phyloP scores from a whole-genome alignment of 805 yeast genomes.

The Komagataella ulmi region DNA sequence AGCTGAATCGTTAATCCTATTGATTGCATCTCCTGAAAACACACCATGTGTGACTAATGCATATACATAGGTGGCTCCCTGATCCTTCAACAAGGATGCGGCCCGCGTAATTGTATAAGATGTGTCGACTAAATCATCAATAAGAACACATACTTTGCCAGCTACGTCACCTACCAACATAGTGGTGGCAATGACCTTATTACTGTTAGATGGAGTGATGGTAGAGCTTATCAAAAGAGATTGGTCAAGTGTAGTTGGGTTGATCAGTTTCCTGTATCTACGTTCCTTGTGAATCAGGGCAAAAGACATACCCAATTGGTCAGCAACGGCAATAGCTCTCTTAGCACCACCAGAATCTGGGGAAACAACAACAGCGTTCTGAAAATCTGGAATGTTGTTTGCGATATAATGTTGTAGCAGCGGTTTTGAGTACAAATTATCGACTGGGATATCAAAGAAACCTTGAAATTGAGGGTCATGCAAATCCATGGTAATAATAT shows the following conservation, averaged over 20 bases:
- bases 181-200: constrained; percentile 51
- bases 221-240: constrained; percentile 5
- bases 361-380: constrained; percentile 81
- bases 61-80: constrained; percentile 79
- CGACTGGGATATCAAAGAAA: constrained; percentile 92
- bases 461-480: constrained; percentile 99
- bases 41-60: constrained; percentile 90
- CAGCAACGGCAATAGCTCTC: constrained; percentile 91
- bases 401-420: constrained; percentile 74
- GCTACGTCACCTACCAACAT: constrained; percentile 95
- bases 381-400: constrained; percentile 63
- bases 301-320: constrained; percentile 73
- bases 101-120: constrained; percentile 87
- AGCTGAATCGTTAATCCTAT: constrained; percentile 47
- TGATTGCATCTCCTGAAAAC: constrained; percentile 83
- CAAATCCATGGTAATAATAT: constrained; percentile 92
- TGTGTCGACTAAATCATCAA: constrained; percentile 92
- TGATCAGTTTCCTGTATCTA: constrained; percentile 25
- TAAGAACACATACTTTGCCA: constrained; percentile 73
- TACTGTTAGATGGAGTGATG: constrained; percentile 6
- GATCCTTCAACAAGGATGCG: constrained; percentile 81
- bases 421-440: constrained; percentile 83
- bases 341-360: constrained; percentile 99
- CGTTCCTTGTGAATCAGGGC: constrained; percentile 95
- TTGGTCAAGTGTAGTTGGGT: background rate